Base-by-base conservation (phyloP, 768 basidiomycete species). In the Kwoniella mangroviensis region DNA sequence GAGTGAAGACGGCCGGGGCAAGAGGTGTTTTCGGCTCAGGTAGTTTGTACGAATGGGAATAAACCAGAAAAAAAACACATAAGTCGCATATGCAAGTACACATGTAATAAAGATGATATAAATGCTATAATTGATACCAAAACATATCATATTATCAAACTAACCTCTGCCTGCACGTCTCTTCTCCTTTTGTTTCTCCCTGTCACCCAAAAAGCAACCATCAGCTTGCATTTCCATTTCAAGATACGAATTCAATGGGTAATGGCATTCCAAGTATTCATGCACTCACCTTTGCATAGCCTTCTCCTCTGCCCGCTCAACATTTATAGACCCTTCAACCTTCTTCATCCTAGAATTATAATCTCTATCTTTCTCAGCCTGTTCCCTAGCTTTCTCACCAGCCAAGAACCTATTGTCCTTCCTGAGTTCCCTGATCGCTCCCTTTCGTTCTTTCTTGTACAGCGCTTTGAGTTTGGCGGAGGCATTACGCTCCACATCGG, bases 361-460 rank as follows among this genome's bases (percentile, higher is more conserved):
- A 34, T 84, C 84, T 72, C 77, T 85, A 77, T 98, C 96, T 86
- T 93, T 95, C 85, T 91, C 91, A 82, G 86, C 84, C 84, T 93
- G 91, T 79, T 90, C 89, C 84, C 90, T 88, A 79, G 92, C 90
- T 76, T 93, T 90, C 80, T 95, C 94, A 34, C 86, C 86, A 11
- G 96, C 93, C 84, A 99, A 86, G 88, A 98, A 99, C 74, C 88
- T 87, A 71, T 93, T 90, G 81, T 99, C 97, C 86, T 98, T 98
- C 70, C 97, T 89, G 63, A 99, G 86, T 81, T 99, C 97, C 56
- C 96, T 87, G 71, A 99, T 94, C 4, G 97, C 97, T 54, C 97
- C 95, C 86, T 98, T 98, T 79, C 88, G 86, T 86, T 98, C 97
- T 84, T 98, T 91, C 85, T 95, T 95, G 86, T 94, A 91, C 80